Conservation (phyloP, 2,329 filamentous ascomycete species). For the Camillea tinctor region DNA sequence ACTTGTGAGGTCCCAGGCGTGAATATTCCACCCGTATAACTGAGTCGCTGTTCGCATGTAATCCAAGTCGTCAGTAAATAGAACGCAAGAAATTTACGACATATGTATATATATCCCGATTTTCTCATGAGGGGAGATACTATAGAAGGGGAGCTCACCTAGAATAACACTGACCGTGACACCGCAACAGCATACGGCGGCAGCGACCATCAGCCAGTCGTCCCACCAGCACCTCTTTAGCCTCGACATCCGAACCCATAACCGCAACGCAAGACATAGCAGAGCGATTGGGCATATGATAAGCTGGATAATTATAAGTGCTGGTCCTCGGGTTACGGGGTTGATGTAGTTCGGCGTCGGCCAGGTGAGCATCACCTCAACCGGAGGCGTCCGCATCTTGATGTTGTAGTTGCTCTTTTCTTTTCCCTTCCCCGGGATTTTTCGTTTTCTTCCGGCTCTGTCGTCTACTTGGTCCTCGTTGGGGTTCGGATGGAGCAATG, state of each 20-base stretch:
- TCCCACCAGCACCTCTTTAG: constrained; percentile 37
- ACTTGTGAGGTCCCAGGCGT: constrained; percentile 37
- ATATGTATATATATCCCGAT: too few species aligned
- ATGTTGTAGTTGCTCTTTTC: background rate
- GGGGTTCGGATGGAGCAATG: background rate
- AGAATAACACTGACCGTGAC: constrained; percentile 27
- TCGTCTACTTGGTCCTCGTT: background rate
- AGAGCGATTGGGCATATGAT: constrained; percentile 36
- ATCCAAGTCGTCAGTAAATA: background rate
- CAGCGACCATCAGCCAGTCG: constrained; percentile 43
- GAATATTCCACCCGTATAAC: constrained; percentile 38
- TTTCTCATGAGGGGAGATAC: background rate
- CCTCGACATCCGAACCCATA: constrained; percentile 37
- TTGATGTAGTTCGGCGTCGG: constrained; percentile 38
- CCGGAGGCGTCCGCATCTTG: constrained; percentile 37
- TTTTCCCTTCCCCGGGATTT: too few species aligned
- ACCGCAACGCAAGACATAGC: constrained; percentile 34
- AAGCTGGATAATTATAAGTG: constrained; percentile 38
- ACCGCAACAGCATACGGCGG: constrained; percentile 22
- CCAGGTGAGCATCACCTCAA: constrained; percentile 37
- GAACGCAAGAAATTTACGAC: too few species aligned
- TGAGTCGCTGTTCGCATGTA: constrained; percentile 24
- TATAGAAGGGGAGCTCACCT: background rate
- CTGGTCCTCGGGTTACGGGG: constrained; percentile 37
- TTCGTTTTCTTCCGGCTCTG: background rate